These are phyloP conservation scores for Cryptococcus depauperatus DNA, from an alignment of 1,284 basidiomycete species.

Conservation along the genomic window DNA sequence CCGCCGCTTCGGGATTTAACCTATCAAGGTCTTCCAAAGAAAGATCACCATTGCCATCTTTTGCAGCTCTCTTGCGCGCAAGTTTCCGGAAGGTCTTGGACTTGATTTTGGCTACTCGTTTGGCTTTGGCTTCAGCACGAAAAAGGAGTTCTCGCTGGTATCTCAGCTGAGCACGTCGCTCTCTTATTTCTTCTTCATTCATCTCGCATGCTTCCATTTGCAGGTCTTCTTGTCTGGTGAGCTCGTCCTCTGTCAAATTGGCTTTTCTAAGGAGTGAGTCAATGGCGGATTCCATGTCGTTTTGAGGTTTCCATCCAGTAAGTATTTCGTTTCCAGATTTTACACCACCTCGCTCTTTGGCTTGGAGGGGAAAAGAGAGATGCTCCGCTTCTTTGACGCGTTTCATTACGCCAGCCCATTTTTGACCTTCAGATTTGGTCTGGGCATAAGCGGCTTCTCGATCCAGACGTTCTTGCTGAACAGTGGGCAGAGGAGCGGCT, in stretches of 20 bases:
- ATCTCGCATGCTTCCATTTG: slow-evolving; percentile 63
- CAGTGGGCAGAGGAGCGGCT: slow-evolving; percentile 74
- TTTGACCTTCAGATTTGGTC: slow-evolving; percentile 84
- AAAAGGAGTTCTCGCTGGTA: slow-evolving; percentile 90
- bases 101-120: slow-evolving; percentile 90
- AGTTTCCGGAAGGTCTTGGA: slow-evolving; percentile 85
- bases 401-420: slow-evolving; percentile 89
- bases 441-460: slow-evolving; percentile 89
- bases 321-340: slow-evolving; percentile 40
- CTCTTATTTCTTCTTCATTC: slow-evolving; percentile 70
- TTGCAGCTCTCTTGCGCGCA: slow-evolving; percentile 65
- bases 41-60: slow-evolving; percentile 11
- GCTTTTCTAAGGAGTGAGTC: slow-evolving; percentile 67
- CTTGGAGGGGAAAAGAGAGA: slow-evolving; percentile 83
- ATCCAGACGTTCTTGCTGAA: slow-evolving; percentile 81
- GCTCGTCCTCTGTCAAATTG: slow-evolving; percentile 69
- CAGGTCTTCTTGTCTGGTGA: slow-evolving; percentile 67
- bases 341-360: slow-evolving; percentile 50
- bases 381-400: slow-evolving; percentile 84
- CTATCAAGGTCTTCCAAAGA: slow-evolving; percentile 48
- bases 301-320: slow-evolving; percentile 66
- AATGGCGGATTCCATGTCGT: slow-evolving; percentile 68
- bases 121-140: slow-evolving; percentile 84
- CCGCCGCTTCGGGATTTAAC: slow-evolving; percentile 52
- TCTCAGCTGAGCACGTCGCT: slow-evolving; percentile 70